Percentiles rank a stretch among this genome's conserved stretches.
These are phyloP conservation scores for Phycomyces nitens DNA, from an alignment of 192 early-diverging fungal species.

Conservation along the genomic window DNA sequence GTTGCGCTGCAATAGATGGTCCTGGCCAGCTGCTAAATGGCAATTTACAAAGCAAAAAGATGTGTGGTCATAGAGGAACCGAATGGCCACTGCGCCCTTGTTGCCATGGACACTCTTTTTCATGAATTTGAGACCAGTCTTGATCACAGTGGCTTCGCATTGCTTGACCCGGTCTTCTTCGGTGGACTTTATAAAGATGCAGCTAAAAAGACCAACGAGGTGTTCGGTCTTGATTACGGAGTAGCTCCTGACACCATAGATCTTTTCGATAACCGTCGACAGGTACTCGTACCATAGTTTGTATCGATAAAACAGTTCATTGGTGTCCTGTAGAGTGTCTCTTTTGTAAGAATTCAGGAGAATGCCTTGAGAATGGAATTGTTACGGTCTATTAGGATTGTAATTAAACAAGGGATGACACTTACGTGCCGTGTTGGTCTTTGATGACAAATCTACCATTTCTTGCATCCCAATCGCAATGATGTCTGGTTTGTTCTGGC, in stretches of 20 bases:
- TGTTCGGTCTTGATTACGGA: slow-evolving; percentile 68
- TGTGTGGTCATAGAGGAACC: slow-evolving; percentile 70
- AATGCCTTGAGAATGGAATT: slow-evolving; percentile 32
- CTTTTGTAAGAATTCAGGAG: slow-evolving; percentile 47
- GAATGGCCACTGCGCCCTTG: slow-evolving; percentile 79
- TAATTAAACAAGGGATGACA: background rate
- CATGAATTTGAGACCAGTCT: slow-evolving; percentile 83
- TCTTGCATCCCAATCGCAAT: slow-evolving; percentile 84
- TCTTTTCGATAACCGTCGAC: slow-evolving; percentile 49
- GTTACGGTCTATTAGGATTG: background rate
- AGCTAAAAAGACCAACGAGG: slow-evolving; percentile 89
- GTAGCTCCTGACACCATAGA: slow-evolving; percentile 51
- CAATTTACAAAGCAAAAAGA: slow-evolving; percentile 84
- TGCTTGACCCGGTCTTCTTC: slow-evolving; percentile 49
- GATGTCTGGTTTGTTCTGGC: slow-evolving; percentile 64
- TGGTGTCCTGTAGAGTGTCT: slow-evolving; percentile 43
- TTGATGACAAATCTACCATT: slow-evolving; percentile 76
- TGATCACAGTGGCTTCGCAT: slow-evolving; percentile 67
- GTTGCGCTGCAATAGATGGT: slow-evolving; percentile 65
- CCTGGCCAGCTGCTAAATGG: slow-evolving; percentile 84
- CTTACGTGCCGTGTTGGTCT: slow-evolving; percentile 72
- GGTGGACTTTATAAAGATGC: slow-evolving; percentile 71
- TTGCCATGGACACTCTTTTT: slow-evolving; percentile 71
- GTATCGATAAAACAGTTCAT: slow-evolving; percentile 65
- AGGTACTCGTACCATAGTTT: slow-evolving; percentile 80